Evolutionary conservation across 176 grass and related monocot species (phyloP).

Genomic region (Guadua angustifolia): DNA sequence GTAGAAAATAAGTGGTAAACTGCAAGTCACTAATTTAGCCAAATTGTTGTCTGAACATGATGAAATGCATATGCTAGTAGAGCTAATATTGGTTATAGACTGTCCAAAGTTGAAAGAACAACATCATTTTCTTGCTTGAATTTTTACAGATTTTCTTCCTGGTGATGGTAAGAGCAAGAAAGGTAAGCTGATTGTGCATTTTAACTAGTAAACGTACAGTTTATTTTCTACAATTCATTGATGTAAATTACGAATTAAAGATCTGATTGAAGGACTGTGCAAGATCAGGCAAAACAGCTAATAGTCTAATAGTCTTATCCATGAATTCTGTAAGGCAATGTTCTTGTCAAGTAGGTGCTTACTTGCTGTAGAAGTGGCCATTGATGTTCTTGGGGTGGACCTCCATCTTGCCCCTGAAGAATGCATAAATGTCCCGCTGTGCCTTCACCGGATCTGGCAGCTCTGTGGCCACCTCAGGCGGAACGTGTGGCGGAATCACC

Average conservation of each 20-base stretch:
- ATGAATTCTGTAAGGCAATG: too few species aligned
- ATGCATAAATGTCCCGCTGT: slow-evolving; percentile 47
- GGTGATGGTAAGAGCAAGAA: not conserved
- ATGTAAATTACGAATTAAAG: not conserved
- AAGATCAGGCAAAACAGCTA: not conserved
- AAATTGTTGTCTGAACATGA: not conserved
- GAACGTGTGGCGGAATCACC: slow-evolving; percentile 55
- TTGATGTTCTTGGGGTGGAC: slow-evolving; percentile 19
- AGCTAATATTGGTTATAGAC: not conserved
- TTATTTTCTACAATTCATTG: not conserved
- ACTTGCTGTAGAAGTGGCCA: slow-evolving; percentile 8
- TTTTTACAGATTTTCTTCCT: not conserved
- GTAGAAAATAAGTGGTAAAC: not conserved
- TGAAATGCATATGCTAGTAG: not conserved
- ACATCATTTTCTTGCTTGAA: not conserved
- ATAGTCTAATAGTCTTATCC: not conserved
- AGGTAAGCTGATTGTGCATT: not conserved
- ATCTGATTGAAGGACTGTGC: not conserved
- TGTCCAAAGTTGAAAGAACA: not conserved
- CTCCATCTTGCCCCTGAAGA: slow-evolving; percentile 45
- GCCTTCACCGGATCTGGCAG: slow-evolving; percentile 39
- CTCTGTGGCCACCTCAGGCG: slow-evolving; percentile 28
- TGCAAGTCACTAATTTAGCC: not conserved
- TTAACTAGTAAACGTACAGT: not conserved
- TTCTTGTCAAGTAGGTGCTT: not conserved